A percentile compares a stretch with the other conserved stretches of the same genome.
These are phyloP conservation scores for Lathyrus sativus DNA, from an alignment of 306 rosid genomes.

Conservation along the genomic window DNA sequence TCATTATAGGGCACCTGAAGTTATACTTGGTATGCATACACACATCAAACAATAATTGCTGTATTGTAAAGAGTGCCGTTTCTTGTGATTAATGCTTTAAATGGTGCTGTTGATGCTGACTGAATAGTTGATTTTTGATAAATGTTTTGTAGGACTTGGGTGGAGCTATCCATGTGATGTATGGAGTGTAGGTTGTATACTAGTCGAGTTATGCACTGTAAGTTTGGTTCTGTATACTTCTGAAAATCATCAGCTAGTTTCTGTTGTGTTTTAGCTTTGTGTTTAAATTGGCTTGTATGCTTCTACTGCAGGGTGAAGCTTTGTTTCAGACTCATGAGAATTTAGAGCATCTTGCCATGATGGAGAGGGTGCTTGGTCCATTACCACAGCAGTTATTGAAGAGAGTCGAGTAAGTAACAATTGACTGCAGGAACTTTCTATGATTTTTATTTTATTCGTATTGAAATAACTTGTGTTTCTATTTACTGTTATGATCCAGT, in stretches of 20 bases:
- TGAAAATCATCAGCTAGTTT: neutral
- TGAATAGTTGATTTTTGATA: neutral
- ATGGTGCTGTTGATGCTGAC: neutral
- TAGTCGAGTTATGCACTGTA: constrained; percentile 85
- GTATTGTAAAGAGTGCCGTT: neutral
- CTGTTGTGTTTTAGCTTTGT: neutral
- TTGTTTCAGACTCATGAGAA: constrained; percentile 95
- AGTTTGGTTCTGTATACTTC: neutral
- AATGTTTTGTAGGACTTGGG: constrained; percentile 66
- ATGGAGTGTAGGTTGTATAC: constrained; percentile 97
- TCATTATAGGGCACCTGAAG: constrained; percentile 98
- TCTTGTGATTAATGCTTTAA: neutral
- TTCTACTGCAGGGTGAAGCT: constrained; percentile 80
- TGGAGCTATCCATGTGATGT: constrained; percentile 95
- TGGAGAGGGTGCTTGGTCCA: constrained; percentile 86
- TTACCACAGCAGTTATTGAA: constrained; percentile 71
- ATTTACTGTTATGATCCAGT: constrained; percentile 36
- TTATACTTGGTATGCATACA: constrained; percentile 66
- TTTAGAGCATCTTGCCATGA: constrained; percentile 96
- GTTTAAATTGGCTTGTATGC: neutral
- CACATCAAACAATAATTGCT: neutral
- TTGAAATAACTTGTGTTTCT: neutral
- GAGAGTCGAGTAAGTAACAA: constrained; percentile 67
- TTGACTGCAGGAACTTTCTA: neutral
- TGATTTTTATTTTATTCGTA: neutral